Evolutionary conservation across 2,329 filamentous ascomycete genomes (phyloP).

Genomic region (Xylaria multiplex): DNA sequence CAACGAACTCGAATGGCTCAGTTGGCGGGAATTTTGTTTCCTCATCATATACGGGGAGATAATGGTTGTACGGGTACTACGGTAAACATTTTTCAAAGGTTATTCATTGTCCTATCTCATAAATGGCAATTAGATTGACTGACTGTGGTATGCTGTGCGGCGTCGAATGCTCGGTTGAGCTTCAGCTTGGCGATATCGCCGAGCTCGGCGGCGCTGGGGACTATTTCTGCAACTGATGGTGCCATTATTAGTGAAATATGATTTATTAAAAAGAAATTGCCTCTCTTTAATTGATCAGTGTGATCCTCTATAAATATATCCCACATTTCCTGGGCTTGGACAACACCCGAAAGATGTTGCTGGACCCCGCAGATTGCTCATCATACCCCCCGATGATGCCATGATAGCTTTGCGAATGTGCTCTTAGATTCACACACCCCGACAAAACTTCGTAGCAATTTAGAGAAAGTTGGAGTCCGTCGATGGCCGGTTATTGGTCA

Average conservation of each 20-base stretch:
- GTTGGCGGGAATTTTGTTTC: conserved; percentile 52
- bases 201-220: conserved; percentile 40
- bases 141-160: conserved; percentile 41
- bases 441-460: not conserved
- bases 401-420: conserved; percentile 22
- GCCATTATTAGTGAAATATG: conserved; percentile 38
- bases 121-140: conserved; percentile 13
- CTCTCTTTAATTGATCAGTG: not conserved
- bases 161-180: conserved; percentile 42
- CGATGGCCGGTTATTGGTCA: conserved; percentile 8
- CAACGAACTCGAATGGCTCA: conserved; percentile 54
- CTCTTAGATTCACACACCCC: not conserved
- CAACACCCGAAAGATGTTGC: not conserved
- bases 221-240: conserved; percentile 42
- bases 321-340: not conserved
- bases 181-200: conserved; percentile 40
- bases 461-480: conserved; percentile 2
- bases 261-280: not conserved
- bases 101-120: not conserved
- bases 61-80: conserved; percentile 51
- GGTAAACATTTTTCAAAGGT: not conserved
- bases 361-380: conserved; percentile 37
- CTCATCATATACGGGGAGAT: conserved; percentile 51
- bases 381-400: conserved; percentile 35
- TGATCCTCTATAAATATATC: conserved; percentile 3